Percentiles rank a stretch among this genome's conserved stretches.
Evolutionary conservation across 176 grass and related monocot species (phyloP).

Genomic region (Echinochloa phyllopogon): DNA sequence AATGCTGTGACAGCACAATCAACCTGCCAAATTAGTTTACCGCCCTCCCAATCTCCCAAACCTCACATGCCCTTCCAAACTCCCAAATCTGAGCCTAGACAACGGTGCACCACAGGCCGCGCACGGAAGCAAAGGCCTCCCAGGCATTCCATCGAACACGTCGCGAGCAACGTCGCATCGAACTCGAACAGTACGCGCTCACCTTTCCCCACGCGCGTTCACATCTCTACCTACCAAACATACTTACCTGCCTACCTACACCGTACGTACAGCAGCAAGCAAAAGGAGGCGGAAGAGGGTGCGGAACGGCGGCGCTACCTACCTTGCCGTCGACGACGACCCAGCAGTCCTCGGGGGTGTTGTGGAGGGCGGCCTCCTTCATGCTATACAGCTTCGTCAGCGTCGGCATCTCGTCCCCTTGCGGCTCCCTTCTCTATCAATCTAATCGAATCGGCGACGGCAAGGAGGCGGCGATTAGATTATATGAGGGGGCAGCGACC

Average conservation of each 20-base stretch:
- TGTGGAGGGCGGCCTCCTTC: constrained; percentile 76
- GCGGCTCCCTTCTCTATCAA: neutral
- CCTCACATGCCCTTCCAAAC: neutral
- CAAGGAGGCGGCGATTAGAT: constrained; percentile 4
- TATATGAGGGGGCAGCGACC: neutral
- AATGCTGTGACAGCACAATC: neutral
- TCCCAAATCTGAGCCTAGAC: too few relatives aligned
- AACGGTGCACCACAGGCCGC: neutral
- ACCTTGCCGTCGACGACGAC: constrained; percentile 90
- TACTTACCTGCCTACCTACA: neutral
- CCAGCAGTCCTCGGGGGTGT: constrained; percentile 73
- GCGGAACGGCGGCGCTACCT: constrained; percentile 38
- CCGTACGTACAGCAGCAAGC: neutral
- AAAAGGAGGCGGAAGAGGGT: neutral
- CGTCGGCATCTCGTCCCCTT: constrained; percentile 56
- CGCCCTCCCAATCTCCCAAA: neutral
- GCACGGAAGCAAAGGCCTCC: neutral
- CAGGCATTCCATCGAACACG: constrained; percentile 45
- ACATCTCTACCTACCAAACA: constrained; percentile 3
- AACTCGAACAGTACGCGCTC: neutral
- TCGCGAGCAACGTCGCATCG: neutral
- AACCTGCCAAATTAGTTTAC: neutral
- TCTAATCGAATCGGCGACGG: constrained; percentile 1
- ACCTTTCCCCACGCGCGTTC: neutral
- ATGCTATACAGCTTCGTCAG: constrained; percentile 81